phyloP scores from a whole-genome alignment of 495 filamentous ascomycete genomes.

The Filosporella fistucella region DNA sequence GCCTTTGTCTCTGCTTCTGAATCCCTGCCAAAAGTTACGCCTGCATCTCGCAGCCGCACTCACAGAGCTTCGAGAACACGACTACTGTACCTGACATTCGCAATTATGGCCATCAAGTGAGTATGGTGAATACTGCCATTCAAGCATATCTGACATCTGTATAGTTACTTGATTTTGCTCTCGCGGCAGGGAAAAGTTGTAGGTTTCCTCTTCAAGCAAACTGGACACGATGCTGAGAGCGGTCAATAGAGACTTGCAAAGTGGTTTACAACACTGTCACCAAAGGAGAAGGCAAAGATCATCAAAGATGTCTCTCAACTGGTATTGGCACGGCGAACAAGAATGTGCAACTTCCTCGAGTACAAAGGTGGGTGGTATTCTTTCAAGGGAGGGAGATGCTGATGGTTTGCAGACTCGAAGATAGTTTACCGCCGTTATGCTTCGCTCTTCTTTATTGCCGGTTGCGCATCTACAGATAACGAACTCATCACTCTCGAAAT shows the following conservation, averaged over 20 bases:
- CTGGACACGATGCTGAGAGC: slow-evolving; percentile 27
- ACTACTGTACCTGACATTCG: background rate
- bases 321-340: slow-evolving; percentile 87
- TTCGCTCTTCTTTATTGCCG: slow-evolving; percentile 98
- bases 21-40: no score
- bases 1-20: no score
- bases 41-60: no score
- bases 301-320: slow-evolving; percentile 99
- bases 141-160: slow-evolving; percentile 29
- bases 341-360: slow-evolving; percentile 99
- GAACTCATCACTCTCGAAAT: slow-evolving; percentile 97
- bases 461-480: slow-evolving; percentile 91
- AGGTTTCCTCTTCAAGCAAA: slow-evolving; percentile 33
- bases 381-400: slow-evolving; percentile 1
- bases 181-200: slow-evolving; percentile 99
- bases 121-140: slow-evolving; percentile 10
- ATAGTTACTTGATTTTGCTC: slow-evolving; percentile 93
- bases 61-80: no score
- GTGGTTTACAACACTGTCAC: slow-evolving; percentile 98
- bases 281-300: slow-evolving; percentile 99
- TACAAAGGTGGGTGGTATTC: slow-evolving; percentile 72
- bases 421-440: slow-evolving; percentile 98
- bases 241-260: slow-evolving; percentile 82
- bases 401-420: slow-evolving; percentile 70
- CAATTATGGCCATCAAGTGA: slow-evolving; percentile 53